A percentile compares a stretch with the other conserved stretches of the same genome.
Conservation (phyloP, 106 monocot species). For the Posidonia australis region DNA sequence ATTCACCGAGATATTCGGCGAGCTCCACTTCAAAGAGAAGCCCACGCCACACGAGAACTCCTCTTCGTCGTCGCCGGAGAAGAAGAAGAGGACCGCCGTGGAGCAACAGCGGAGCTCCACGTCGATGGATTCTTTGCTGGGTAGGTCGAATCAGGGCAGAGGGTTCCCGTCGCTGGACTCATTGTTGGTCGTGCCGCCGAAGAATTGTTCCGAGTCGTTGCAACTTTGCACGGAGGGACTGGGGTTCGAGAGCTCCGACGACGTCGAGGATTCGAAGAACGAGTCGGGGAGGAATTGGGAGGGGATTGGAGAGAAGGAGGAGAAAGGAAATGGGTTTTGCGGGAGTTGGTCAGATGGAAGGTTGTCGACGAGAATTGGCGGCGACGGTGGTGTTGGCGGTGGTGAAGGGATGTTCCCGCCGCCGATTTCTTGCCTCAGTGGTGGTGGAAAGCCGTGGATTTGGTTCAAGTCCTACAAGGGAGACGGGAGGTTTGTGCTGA, state of each 20-base stretch:
- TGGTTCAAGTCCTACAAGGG: slow-evolving; percentile 33
- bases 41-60: background rate
- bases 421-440: slow-evolving; percentile 60
- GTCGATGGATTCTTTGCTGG: slow-evolving; percentile 3
- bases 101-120: background rate
- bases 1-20: slow-evolving; percentile 65
- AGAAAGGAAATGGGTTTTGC: background rate
- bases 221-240: slow-evolving; percentile 79
- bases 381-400: background rate
- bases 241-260: slow-evolving; percentile 67
- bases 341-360: background rate
- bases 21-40: slow-evolving; percentile 62
- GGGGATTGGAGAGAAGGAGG: background rate
- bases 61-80: background rate
- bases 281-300: slow-evolving; percentile 15
- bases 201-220: slow-evolving; percentile 20
- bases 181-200: background rate
- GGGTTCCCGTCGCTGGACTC: background rate
- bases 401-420: slow-evolving; percentile 35
- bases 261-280: slow-evolving; percentile 39
- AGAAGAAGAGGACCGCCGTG: background rate
- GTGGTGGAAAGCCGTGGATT: slow-evolving; percentile 50
- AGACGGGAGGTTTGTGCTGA: slow-evolving; percentile 62
- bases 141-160: background rate
- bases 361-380: background rate